phyloP scores from a whole-genome alignment of 805 yeast genomes.

The Saturnispora quitensis region DNA sequence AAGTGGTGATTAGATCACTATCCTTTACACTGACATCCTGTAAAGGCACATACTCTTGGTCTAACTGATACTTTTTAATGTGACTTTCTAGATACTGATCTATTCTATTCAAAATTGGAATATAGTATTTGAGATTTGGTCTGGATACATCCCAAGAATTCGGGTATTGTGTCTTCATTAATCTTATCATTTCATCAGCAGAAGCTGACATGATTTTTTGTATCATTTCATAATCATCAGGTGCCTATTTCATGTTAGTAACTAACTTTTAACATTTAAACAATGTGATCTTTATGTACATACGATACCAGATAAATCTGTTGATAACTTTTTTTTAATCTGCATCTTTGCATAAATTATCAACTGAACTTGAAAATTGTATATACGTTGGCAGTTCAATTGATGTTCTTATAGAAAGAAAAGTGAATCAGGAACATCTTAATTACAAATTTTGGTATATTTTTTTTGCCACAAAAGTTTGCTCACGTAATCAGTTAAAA shows the following conservation, averaged over 20 bases:
- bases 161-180: slow-evolving; percentile 14
- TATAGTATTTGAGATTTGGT: slow-evolving; percentile 63
- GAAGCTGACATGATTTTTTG: slow-evolving; percentile 15
- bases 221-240: slow-evolving; percentile 13
- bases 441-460: not conserved
- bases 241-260: slow-evolving; percentile 15
- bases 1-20: slow-evolving; percentile 36
- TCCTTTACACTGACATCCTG: slow-evolving; percentile 38
- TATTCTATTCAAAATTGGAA: slow-evolving; percentile 63
- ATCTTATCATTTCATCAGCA: slow-evolving; percentile 15
- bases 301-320: slow-evolving; percentile 6
- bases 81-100: slow-evolving; percentile 54
- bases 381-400: not conserved
- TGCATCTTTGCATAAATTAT: not conserved
- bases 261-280: not conserved
- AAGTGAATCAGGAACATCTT: not conserved
- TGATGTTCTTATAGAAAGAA: not conserved
- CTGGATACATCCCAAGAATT: slow-evolving; percentile 26
- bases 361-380: not conserved
- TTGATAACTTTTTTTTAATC: not conserved
- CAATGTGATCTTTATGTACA: not conserved
- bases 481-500: not conserved
- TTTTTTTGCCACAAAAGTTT: not conserved
- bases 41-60: slow-evolving; percentile 38
- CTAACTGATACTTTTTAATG: slow-evolving; percentile 45